These are phyloP conservation scores for Herpetomonas muscarum DNA, from an alignment of 208 protist species.

Conservation along the genomic window DNA sequence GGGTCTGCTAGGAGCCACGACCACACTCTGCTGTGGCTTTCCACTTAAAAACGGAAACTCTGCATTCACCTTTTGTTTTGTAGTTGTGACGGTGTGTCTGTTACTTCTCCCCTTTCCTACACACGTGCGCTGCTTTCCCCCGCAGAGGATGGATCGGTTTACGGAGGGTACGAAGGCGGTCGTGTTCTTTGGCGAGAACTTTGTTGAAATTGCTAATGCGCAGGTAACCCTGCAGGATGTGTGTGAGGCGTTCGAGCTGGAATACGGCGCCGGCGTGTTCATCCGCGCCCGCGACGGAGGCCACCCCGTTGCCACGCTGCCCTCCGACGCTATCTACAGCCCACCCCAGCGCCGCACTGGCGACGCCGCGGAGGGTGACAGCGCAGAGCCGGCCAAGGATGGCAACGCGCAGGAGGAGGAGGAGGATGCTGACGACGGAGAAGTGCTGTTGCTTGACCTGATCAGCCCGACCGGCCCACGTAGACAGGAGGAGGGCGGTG, in stretches of 20 bases:
- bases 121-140: background rate
- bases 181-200: conserved; percentile 61
- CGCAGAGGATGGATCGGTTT: background rate
- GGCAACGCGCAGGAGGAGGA: conserved; percentile 1
- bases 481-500: conserved; percentile 9
- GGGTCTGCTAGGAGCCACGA: background rate
- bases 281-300: conserved; percentile 41
- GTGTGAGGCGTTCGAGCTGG: conserved; percentile 55
- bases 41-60: conserved; percentile 7
- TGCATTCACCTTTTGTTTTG: background rate
- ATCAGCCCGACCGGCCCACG: conserved; percentile 11
- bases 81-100: background rate
- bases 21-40: conserved; percentile 11
- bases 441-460: conserved; percentile 22
- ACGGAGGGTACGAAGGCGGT: conserved; percentile 13
- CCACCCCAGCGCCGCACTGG: background rate
- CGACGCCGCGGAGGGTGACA: background rate
- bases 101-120: background rate
- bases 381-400: background rate
- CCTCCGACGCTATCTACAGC: conserved; percentile 53
- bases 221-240: conserved; percentile 67
- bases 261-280: conserved; percentile 39
- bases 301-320: conserved; percentile 65
- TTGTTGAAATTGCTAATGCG: conserved; percentile 56
- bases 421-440: background rate